Conservation (phyloP, 1,284 basidiomycete genomes). For the Ganoderma lucidum region DNA sequence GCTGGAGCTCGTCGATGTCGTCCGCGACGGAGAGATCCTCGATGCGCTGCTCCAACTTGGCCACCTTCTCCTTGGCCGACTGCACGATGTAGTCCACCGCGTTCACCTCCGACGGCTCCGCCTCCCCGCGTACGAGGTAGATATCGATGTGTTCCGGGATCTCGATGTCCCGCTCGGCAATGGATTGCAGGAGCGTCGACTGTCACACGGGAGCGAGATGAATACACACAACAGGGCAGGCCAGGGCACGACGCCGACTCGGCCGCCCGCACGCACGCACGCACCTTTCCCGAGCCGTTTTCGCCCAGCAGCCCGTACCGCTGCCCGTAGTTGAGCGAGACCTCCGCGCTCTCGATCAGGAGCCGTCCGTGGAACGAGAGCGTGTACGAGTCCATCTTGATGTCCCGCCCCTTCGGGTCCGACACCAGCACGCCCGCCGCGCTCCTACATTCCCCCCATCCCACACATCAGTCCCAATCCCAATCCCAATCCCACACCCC, state of each 20-base stretch:
- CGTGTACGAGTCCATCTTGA: slow-evolving; percentile 97
- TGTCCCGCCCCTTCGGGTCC: slow-evolving; percentile 92
- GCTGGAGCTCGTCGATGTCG: slow-evolving; percentile 86
- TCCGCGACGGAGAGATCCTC: slow-evolving; percentile 94
- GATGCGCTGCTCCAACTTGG: slow-evolving; percentile 93
- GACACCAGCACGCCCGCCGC: slow-evolving; percentile 93
- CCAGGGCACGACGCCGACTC: neutral
- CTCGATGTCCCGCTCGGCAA: slow-evolving; percentile 93
- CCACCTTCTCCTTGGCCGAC: slow-evolving; percentile 94
- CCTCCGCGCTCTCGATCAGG: slow-evolving; percentile 87
- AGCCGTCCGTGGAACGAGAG: slow-evolving; percentile 98
- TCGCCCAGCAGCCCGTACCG: slow-evolving; percentile 96
- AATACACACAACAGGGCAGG: neutral
- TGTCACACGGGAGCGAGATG: slow-evolving; percentile 24
- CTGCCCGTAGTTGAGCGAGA: slow-evolving; percentile 96
- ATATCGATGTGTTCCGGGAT: slow-evolving; percentile 98
- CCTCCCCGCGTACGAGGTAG: slow-evolving; percentile 96
- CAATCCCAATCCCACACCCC: neutral
- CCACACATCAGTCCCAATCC: neutral
- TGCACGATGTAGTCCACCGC: slow-evolving; percentile 96
- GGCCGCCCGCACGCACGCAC: slow-evolving; percentile 31
- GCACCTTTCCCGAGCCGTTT: slow-evolving; percentile 97
- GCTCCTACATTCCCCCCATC: slow-evolving; percentile 57
- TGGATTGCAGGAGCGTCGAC: slow-evolving; percentile 62
- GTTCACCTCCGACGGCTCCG: slow-evolving; percentile 95